A percentile compares a stretch with the other conserved stretches of the same genome.
phyloP scores from a whole-genome alignment of 176 grass and related monocot species.

The Oropetium thomaeum region DNA sequence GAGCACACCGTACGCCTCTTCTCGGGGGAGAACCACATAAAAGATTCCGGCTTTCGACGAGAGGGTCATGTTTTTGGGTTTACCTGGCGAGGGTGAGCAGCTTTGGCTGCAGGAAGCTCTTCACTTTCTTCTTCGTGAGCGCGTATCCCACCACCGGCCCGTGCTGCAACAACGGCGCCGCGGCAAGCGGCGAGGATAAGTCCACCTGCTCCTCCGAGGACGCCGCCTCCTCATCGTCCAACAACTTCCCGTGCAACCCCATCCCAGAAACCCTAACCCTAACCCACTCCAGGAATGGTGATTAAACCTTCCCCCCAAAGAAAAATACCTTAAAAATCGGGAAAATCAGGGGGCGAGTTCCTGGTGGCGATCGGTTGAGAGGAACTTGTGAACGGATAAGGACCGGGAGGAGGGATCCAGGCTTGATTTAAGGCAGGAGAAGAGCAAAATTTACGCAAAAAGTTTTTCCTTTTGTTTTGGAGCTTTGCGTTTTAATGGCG shows the following conservation, averaged over 20 bases:
- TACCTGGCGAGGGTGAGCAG: constrained; percentile 78
- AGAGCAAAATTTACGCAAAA: not conserved
- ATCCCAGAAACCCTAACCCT: constrained; percentile 51
- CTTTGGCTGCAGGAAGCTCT: constrained; percentile 91
- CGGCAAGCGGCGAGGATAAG: constrained; percentile 5
- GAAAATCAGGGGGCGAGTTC: constrained; percentile 3
- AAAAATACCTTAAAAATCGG: constrained; percentile 10
- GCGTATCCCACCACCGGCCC: constrained; percentile 76
- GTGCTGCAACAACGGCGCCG: constrained; percentile 18
- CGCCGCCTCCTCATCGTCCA: constrained; percentile 27
- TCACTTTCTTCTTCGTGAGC: constrained; percentile 93
- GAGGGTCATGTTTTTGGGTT: constrained; percentile 1
- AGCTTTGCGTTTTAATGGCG: constrained; percentile 38
- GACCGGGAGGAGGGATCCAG: not conserved
- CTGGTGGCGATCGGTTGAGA: not conserved
- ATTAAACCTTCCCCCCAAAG: not conserved
- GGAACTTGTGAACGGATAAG: not conserved
- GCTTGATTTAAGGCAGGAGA: not conserved
- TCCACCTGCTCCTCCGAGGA: not conserved
- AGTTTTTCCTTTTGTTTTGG: not conserved
- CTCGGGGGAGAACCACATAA: constrained; percentile 23
- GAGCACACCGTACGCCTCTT: constrained; percentile 1
- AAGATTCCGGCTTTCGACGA: constrained; percentile 37
- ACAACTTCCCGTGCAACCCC: constrained; percentile 49
- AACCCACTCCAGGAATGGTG: constrained; percentile 8